Base-by-base conservation (phyloP, 2,329 filamentous ascomycete genomes). In the Colletotrichum plurivorum region DNA sequence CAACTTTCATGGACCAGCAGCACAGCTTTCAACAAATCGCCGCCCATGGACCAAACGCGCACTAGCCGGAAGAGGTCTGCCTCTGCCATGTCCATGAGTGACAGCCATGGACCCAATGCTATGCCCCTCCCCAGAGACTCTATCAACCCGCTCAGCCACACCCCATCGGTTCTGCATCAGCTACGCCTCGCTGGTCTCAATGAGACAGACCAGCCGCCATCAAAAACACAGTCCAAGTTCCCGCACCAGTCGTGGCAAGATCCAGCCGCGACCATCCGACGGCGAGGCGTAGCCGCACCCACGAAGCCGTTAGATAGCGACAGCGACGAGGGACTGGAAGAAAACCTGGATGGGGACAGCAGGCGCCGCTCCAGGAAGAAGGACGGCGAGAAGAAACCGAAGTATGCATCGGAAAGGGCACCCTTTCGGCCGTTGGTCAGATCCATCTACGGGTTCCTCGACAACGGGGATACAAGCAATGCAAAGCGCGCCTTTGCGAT, bases 401-500 rank as follows among this genome's bases (percentile, higher is more conserved):
- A 64, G 46, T 69, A 72, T 25, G 58, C 60, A 13, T 66, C 66
- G 4, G 72, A 72, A 41, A 71, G 58, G 15, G 51, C 65, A 15
- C 59, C 61, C n/a, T 68, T 73, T 48, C 59, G 55, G 27, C 70
- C 72, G 16, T 52, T 73, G 22, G 58, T 65, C 52, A 82, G 18
- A 91, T 84, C 95, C 18, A 81, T 96, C 73, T 92, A 96, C 78
- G 88, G 88, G 43, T 93, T 91, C 75, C 85, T 98, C 48, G 85
- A 91, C 31, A 84, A 89, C 70, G 88, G 90, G 39, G 92, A 97
- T 75, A 91, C 94, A 68, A 73, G 84, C 2, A 90, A 92, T 48
- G 94, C 95, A 0, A 88, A 88, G 57, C 86, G 93, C 69, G 92
- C 93, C 0, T 95, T 94, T 85, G 91, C 89, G 1, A 81, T 97